These are phyloP conservation scores for Candida quercuum DNA, from an alignment of 805 yeast genomes.

Conservation along the genomic window DNA sequence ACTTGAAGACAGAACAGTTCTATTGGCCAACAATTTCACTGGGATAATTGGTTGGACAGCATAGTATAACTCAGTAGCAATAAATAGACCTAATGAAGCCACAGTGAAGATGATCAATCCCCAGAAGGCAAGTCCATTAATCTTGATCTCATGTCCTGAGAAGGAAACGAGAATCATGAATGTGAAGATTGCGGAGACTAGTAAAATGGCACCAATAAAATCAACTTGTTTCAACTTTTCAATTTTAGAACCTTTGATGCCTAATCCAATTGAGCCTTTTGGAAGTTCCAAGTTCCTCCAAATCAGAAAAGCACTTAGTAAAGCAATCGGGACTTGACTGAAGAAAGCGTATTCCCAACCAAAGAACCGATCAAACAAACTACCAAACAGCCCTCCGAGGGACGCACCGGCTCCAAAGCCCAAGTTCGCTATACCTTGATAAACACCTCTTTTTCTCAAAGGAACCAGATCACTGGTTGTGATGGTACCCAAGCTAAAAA, in stretches of 20 bases:
- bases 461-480: conserved; percentile 74
- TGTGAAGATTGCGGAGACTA: conserved; percentile 53
- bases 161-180: conserved; percentile 61
- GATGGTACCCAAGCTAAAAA: conserved; percentile 63
- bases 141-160: conserved; percentile 52
- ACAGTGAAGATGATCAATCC: conserved; percentile 29
- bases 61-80: conserved; percentile 36
- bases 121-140: conserved; percentile 38
- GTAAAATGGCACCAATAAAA: conserved; percentile 54
- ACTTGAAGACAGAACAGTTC: conserved; percentile 60
- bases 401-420: conserved; percentile 73
- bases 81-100: conserved; percentile 32
- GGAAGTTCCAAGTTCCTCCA: conserved; percentile 34
- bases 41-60: conserved; percentile 61
- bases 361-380: conserved; percentile 41
- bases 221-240: conserved; percentile 55
- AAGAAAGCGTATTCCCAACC: conserved; percentile 69
- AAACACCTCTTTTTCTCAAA: conserved; percentile 67
- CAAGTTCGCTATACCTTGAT: conserved; percentile 75
- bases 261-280: conserved; percentile 49
- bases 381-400: conserved; percentile 59
- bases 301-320: conserved; percentile 35
- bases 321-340: conserved; percentile 47
- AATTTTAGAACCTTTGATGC: conserved; percentile 36
- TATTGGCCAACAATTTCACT: conserved; percentile 42